Percentiles rank a stretch among this genome's conserved stretches.
phyloP scores from a whole-genome alignment of 331 rosid species.

The Spiraea crenata region DNA sequence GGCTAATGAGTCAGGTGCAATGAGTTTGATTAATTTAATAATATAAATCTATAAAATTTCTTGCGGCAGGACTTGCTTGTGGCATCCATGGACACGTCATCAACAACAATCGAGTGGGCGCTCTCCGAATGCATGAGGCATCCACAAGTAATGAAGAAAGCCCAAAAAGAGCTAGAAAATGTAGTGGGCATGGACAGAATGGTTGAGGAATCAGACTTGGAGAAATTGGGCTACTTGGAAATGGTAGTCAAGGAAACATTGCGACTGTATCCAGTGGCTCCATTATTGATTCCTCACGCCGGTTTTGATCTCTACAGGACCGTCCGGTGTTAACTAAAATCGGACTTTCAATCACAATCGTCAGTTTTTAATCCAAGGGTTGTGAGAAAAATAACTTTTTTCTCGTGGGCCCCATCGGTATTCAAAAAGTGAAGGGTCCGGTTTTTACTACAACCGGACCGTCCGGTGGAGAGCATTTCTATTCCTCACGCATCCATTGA shows the following conservation, averaged over 20 bases:
- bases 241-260: constrained; percentile 10
- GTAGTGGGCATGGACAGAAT: background rate
- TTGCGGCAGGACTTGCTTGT: constrained; percentile 3
- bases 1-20: too few relatives aligned
- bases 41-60: too few relatives aligned
- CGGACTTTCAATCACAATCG: too few relatives aligned
- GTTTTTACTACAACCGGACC: too few relatives aligned
- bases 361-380: too few relatives aligned
- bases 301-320: too few relatives aligned
- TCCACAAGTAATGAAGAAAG: constrained; percentile 10
- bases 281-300: background rate
- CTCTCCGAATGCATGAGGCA: background rate
- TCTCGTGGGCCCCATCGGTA: too few relatives aligned
- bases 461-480: too few relatives aligned
- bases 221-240: background rate
- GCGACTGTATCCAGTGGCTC: background rate
- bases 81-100: background rate
- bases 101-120: background rate
- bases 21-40: too few relatives aligned
- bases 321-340: too few relatives aligned
- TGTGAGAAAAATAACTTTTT: too few relatives aligned
- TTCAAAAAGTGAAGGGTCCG: too few relatives aligned
- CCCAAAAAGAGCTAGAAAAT: background rate
- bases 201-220: background rate
- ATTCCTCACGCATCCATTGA: background rate